Base-by-base conservation (phyloP, 208 protist genomes). In the Wallacemonas sp. region DNA sequence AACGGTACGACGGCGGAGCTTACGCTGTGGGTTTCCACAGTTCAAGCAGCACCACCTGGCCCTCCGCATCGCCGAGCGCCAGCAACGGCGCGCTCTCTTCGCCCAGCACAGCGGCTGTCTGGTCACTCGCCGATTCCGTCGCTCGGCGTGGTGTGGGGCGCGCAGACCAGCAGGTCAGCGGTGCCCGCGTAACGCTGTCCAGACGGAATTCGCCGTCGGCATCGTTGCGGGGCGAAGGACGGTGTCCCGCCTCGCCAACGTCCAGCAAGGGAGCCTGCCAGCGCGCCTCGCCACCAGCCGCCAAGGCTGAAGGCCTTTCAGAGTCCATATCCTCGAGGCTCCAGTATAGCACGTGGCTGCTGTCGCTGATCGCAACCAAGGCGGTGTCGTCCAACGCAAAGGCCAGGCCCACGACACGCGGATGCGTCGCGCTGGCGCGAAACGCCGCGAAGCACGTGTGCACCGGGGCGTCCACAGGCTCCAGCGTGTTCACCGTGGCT, bases 1-100 rank as follows among this genome's bases (percentile, higher is more conserved):
- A n/a, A n/a, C n/a, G n/a, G n/a, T n/a, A 42, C 38, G 12, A 12
- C 12, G 13, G 15, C 45, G n/a, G 9, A 9, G 45, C 45, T 29
- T 13, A 64, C 9, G 42, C 26, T 10, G 33, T 48, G 13, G 61
- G 61, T 24, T 32, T n/a, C 81, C 81, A 91, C 32, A 87, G 10
- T 19, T 66, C 71, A 13, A 93, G 50, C 27, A 90, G 58, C n/a
- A 72, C 74, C 30, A 93, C n/a, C 12, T 67, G 58, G 10, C 87
- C 87, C 0, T 68, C 63, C 22, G 71, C 62, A 55, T 90, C 87
- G 22, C 87, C 87, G 59, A 93, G 61, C 15, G 81, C 79, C 9
- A 92, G 12, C 9, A 57, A 32, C 26, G 50, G 15, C 8, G 50
- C 50, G 4, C 50, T 32, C 38, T 52, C 41, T 70, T 64, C 19